Evolutionary conservation across 352 stramenopile species (phyloP), one percentile per base, ranked within the genome.

Genomic region (Peronospora farinosa): DNA sequence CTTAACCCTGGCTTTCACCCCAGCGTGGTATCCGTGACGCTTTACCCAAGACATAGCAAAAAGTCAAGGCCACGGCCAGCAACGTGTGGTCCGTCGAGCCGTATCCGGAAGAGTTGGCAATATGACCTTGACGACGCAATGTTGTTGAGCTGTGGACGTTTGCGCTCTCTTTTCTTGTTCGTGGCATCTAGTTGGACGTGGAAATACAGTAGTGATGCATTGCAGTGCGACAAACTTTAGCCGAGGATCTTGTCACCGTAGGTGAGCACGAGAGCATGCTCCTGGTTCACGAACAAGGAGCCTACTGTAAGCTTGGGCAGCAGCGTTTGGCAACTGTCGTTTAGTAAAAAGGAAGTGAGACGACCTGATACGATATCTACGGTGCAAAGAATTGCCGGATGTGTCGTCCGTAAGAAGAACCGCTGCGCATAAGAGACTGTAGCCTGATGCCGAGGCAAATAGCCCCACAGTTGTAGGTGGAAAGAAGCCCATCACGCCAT

Each of bases 381-480:
- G 1, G 74, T 80, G 48, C 79, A 84, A 2, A 88, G 66, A 33
- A 84, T 67, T 3, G 74, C 75, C 2, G 80, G 65, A 38, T 80
- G 73, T n/a, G 56, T 30, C 57, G 84, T 88, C 23, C 75, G 74
- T 8, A 73, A 41, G 40, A 92, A 88, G 36, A 82, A 88, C 58
- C 80, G 59, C 49, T 86, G 33, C 33, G 33, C 33, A 39, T 47
- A 92, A n/a, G 40, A 88, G 58, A 43, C 78, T 92, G 57, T 84
- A 92, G 30, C 80, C 80, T n/a, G 78, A 86, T 5, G 72, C 60
- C 11, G 78, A 88, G 4, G 70, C 73, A 40, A 92, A 89, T 5
- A 92, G 31, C 8, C 76, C 80, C 27, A 92, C 52, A 1, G 75
- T 73, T 7, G 54, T 63, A 0, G 61, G 51, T 6, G 68, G 54